Evolutionary conservation across 129 eudicot species (phyloP).

Genomic region (Heracleum sosnowskyi): DNA sequence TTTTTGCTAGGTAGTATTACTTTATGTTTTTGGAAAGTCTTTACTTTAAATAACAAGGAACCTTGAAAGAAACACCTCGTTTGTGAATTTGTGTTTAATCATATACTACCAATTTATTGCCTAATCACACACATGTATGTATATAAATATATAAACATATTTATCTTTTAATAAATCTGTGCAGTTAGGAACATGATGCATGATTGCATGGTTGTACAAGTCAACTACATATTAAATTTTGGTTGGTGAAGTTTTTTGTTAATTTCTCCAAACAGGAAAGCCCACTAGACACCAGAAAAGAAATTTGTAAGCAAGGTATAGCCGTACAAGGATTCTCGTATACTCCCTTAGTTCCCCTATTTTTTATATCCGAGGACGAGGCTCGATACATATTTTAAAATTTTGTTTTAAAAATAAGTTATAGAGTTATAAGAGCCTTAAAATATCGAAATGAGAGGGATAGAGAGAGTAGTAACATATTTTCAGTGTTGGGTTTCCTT

Average conservation of each 20-base stretch:
- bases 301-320: not conserved
- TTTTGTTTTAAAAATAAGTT: no score
- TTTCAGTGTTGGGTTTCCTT: not conserved
- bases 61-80: not conserved
- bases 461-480: no score
- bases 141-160: no score
- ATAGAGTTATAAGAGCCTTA: no score
- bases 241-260: constrained; percentile 4
- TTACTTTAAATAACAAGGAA: not conserved
- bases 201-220: constrained; percentile 1
- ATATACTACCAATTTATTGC: no score
- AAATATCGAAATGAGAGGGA: no score
- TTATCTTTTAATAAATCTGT: not conserved
- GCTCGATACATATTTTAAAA: no score
- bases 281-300: not conserved
- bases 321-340: no score
- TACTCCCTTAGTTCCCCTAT: no score
- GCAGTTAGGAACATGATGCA: not conserved
- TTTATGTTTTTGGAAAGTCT: not conserved
- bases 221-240: not conserved
- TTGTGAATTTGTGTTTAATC: not conserved
- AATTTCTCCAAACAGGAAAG: not conserved
- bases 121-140: no score
- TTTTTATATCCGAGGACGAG: no score
- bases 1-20: not conserved